Conservation (phyloP, 148 eudicot genomes). For the Oxyria digyna region DNA sequence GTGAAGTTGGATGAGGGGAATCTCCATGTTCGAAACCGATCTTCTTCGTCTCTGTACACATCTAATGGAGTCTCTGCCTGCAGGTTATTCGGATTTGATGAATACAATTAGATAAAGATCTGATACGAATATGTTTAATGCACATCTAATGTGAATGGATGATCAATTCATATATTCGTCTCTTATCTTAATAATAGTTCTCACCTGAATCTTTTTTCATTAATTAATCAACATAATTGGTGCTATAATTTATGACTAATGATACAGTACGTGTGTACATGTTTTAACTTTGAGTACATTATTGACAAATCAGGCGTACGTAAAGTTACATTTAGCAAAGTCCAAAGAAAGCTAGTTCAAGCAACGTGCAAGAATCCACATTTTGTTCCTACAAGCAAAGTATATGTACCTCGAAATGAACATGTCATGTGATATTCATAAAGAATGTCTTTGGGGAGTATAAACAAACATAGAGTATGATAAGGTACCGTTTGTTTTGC, state of each 20-base stretch:
- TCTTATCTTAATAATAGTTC: too few relatives aligned
- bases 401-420: not conserved
- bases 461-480: too few relatives aligned
- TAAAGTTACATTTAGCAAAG: too few relatives aligned
- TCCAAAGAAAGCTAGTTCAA: not conserved
- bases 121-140: too few relatives aligned
- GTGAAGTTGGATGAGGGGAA: slow-evolving; percentile 57
- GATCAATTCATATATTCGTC: too few relatives aligned
- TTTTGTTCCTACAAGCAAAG: not conserved
- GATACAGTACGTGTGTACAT: too few relatives aligned
- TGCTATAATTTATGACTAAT: not conserved
- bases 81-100: not conserved
- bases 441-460: too few relatives aligned
- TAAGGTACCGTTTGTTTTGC: too few relatives aligned
- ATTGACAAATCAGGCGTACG: not conserved
- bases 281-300: not conserved
- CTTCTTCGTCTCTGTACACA: slow-evolving; percentile 37
- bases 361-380: not conserved
- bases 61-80: slow-evolving; percentile 50
- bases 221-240: not conserved
- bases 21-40: slow-evolving; percentile 44
- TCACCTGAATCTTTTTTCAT: too few relatives aligned
- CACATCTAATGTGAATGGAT: too few relatives aligned
- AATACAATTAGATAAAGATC: too few relatives aligned
- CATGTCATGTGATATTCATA: not conserved